Evolutionary conservation across 129 eudicot genomes (phyloP).

Genomic region (Heracleum sosnowskyi): DNA sequence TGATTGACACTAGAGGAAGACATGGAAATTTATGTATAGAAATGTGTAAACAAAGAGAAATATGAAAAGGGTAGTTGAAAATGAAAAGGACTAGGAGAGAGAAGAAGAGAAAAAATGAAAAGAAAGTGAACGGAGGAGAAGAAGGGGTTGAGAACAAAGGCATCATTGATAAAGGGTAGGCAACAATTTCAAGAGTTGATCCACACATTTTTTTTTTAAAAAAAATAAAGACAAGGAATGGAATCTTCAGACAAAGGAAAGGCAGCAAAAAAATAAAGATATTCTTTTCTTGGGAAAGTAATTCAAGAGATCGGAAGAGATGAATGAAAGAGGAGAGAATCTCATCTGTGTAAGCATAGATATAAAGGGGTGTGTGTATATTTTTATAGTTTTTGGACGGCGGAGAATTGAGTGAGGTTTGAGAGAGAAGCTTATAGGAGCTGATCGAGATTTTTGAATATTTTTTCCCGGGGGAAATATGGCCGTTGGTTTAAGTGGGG

Average conservation of each 20-base stretch:
- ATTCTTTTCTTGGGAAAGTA: slow-evolving; percentile 69
- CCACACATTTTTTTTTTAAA: not conserved
- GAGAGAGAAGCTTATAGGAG: not conserved
- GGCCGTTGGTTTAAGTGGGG: not conserved
- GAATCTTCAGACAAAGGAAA: slow-evolving; percentile 47
- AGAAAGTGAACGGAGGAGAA: slow-evolving; percentile 26
- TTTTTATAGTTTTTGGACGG: not conserved
- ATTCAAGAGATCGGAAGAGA: slow-evolving; percentile 37
- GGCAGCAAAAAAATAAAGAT: slow-evolving; percentile 28
- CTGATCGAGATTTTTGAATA: not conserved
- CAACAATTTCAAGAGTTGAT: not conserved
- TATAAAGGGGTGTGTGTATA: not conserved
- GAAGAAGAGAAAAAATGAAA: slow-evolving; percentile 20
- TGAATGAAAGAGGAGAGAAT: slow-evolving; percentile 11
- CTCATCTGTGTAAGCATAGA: not conserved
- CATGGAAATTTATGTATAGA: slow-evolving; percentile 58
- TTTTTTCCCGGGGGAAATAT: not conserved
- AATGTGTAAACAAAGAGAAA: slow-evolving; percentile 29
- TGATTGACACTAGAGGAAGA: slow-evolving; percentile 61
- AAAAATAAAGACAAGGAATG: slow-evolving; percentile 19
- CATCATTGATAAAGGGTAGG: slow-evolving; percentile 61
- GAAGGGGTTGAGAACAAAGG: slow-evolving; percentile 43
- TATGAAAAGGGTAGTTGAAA: slow-evolving; percentile 36
- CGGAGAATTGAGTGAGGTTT: slow-evolving; percentile 4
- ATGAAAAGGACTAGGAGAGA: slow-evolving; percentile 66